Conservation (phyloP, 768 basidiomycete species). For the Neoboletus subvelutipes region DNA sequence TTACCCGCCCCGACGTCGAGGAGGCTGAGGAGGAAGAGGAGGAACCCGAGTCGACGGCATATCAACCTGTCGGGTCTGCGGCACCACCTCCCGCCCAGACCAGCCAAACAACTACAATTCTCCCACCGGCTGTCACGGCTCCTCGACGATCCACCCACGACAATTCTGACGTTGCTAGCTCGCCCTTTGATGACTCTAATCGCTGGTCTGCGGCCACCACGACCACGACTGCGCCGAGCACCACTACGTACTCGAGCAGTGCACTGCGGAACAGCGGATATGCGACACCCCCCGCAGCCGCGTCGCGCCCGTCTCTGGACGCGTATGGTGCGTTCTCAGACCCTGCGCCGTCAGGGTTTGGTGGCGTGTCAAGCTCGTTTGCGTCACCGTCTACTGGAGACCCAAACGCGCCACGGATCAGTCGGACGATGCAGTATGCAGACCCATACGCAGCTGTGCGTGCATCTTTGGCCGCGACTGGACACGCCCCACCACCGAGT, state of each 20-base stretch:
- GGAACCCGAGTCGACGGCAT: conserved; percentile 48
- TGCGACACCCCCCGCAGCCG: conserved; percentile 32
- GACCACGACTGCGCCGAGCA: conserved; percentile 25
- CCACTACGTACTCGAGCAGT: conserved; percentile 25
- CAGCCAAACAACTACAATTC: conserved; percentile 19
- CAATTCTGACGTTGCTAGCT: conserved; percentile 23
- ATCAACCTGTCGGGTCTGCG: conserved; percentile 42
- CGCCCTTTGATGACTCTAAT: conserved; percentile 55
- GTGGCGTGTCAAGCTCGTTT: conserved; percentile 37
- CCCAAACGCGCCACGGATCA: conserved; percentile 51
- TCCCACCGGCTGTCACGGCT: conserved; percentile 7
- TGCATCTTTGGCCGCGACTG: conserved; percentile 45
- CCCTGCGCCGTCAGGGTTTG: conserved; percentile 77
- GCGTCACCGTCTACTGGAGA: conserved; percentile 35
- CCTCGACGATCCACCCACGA: conserved; percentile 29
- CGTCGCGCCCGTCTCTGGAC: conserved; percentile 72
- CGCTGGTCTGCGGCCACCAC: conserved; percentile 42
- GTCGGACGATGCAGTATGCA: conserved; percentile 92
- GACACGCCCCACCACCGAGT: conserved; percentile 42
- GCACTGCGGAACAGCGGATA: conserved; percentile 26
- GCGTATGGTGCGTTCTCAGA: conserved; percentile 91
- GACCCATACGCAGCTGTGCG: conserved; percentile 85
- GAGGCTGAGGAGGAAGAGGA: conserved; percentile 53
- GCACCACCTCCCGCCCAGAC: conserved; percentile 33
- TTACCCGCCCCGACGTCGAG: conserved; percentile 58